Conservation (phyloP, 768 basidiomycete species). For the Ramaria sp. region DNA sequence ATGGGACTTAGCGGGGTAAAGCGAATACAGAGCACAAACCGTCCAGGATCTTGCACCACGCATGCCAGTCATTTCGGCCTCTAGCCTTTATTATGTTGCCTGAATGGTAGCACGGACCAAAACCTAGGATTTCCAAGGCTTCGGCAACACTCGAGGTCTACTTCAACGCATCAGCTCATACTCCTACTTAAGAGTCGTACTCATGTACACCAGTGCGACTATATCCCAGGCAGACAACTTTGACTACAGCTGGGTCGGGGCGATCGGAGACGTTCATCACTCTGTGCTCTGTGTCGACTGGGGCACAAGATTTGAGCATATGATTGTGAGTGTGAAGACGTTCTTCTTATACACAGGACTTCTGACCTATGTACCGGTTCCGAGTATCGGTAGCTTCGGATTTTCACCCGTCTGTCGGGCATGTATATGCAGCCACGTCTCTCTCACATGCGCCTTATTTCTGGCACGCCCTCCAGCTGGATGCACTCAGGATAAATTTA, state of each 20-base stretch:
- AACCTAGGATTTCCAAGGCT: not conserved
- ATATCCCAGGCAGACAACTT: not conserved
- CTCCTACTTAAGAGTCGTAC: not conserved
- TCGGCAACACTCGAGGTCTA: not conserved
- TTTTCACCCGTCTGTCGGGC: no score
- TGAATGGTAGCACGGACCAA: conserved; percentile 2
- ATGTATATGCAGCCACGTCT: no score
- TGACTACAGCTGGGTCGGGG: not conserved
- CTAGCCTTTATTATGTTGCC: not conserved
- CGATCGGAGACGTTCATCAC: not conserved
- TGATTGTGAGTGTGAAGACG: no score
- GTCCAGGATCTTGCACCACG: not conserved
- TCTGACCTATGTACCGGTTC: no score
- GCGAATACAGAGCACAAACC: not conserved
- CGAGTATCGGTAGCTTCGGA: no score
- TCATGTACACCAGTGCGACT: not conserved
- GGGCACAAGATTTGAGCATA: no score
- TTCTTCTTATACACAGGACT: no score
- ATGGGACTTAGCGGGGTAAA: not conserved
- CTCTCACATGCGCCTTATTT: no score
- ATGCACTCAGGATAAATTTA: no score
- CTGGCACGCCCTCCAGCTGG: no score
- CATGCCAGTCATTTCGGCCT: not conserved
- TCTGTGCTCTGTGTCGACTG: no score
- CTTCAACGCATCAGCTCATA: not conserved